phyloP scores from a whole-genome alignment of 371 early-diverging fungal species.

The Homolaphlyctis polyrhiza region DNA sequence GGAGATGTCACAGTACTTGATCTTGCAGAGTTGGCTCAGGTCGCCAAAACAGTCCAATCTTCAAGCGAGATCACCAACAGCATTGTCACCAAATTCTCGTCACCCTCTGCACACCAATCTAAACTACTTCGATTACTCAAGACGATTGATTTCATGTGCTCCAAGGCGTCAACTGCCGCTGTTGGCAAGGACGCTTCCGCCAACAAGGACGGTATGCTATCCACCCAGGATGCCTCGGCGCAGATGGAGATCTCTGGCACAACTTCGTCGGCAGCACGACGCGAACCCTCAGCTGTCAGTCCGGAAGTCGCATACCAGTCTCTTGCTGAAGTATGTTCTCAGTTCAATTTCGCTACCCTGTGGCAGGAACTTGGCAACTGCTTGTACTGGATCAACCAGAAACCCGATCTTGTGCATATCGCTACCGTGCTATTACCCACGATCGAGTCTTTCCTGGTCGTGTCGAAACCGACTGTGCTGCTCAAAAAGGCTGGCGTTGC shows the following conservation, averaged over 20 bases:
- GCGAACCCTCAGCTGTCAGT: neutral
- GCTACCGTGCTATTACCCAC: slow-evolving; percentile 90
- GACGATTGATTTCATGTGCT: slow-evolving; percentile 79
- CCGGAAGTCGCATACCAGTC: slow-evolving; percentile 1
- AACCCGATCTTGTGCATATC: slow-evolving; percentile 77
- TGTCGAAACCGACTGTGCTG: slow-evolving; percentile 61
- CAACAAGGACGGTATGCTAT: neutral
- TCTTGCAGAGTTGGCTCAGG: slow-evolving; percentile 54
- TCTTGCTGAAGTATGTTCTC: slow-evolving; percentile 59
- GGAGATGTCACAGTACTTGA: slow-evolving; percentile 64
- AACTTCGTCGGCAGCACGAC: neutral
- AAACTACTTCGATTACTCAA: slow-evolving; percentile 89
- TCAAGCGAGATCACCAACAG: slow-evolving; percentile 61
- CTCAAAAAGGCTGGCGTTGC: slow-evolving; percentile 2
- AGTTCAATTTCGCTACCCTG: slow-evolving; percentile 62
- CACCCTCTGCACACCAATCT: slow-evolving; percentile 79
- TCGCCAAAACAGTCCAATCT: slow-evolving; percentile 44
- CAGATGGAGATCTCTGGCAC: neutral
- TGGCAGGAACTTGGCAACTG: slow-evolving; percentile 80
- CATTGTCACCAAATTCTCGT: slow-evolving; percentile 58
- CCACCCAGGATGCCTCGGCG: slow-evolving; percentile 1
- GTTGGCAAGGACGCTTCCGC: neutral
- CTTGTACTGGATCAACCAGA: slow-evolving; percentile 66
- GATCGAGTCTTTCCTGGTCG: slow-evolving; percentile 96
- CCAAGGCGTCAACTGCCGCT: slow-evolving; percentile 16